phyloP scores from a whole-genome alignment of 2,329 filamentous ascomycete species.

The Escovopsis weberi region DNA sequence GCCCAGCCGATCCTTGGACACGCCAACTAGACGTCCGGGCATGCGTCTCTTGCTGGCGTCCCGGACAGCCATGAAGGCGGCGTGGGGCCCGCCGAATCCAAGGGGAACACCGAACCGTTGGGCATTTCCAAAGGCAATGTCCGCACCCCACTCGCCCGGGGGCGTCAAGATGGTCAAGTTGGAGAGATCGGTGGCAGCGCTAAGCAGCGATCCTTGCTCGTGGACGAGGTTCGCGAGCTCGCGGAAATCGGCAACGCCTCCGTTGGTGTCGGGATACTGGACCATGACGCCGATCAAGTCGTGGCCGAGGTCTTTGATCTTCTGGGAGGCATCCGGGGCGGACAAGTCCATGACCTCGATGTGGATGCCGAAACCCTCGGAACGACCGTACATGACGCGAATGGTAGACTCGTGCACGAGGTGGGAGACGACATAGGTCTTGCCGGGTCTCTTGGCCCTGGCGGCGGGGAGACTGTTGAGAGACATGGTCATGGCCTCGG shows the following conservation, averaged over 20 bases:
- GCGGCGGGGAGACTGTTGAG: conserved; percentile 58
- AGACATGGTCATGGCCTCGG: conserved; percentile 91
- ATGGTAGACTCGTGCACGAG: conserved; percentile 76
- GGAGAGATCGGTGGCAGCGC: conserved; percentile 77
- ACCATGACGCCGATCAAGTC: conserved; percentile 79
- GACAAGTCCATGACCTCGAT: conserved; percentile 61
- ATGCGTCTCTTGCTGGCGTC: conserved; percentile 93
- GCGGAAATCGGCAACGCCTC: conserved; percentile 63
- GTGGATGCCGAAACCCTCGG: conserved; percentile 80
- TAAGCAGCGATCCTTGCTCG: conserved; percentile 62
- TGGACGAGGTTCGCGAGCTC: conserved; percentile 64
- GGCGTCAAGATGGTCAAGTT: conserved; percentile 78
- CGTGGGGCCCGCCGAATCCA: conserved; percentile 88
- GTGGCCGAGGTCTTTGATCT: conserved; percentile 60
- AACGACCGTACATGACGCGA: conserved; percentile 68
- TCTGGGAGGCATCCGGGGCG: conserved; percentile 41
- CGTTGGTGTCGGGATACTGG: conserved; percentile 89
- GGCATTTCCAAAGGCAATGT: conserved; percentile 86
- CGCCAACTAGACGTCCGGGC: conserved; percentile 75
- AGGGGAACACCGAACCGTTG: conserved; percentile 87
- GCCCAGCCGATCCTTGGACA: conserved; percentile 82
- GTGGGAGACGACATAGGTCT: conserved; percentile 73
- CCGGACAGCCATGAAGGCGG: conserved; percentile 84
- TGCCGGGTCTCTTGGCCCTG: conserved; percentile 58
- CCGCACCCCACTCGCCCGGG: conserved; percentile 86